Percentiles rank a stretch among this genome's conserved stretches.
phyloP scores from a whole-genome alignment of 2,329 filamentous ascomycete species.

The Epichloe sibirici region DNA sequence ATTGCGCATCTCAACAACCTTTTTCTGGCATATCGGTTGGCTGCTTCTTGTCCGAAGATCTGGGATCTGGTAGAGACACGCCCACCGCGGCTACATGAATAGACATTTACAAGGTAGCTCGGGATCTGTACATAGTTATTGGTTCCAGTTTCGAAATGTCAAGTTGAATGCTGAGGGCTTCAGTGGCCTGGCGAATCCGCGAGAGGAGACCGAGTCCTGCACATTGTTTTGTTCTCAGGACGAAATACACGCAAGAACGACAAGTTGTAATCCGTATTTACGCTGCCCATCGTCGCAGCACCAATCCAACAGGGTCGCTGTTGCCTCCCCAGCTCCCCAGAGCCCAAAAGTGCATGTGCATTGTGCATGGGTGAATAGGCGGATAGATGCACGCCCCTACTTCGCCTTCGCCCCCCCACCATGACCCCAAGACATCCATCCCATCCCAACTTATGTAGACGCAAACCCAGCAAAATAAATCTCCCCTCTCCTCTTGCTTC shows the following conservation, averaged over 20 bases:
- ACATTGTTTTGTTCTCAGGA: too few relatives aligned
- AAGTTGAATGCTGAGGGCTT: too few relatives aligned
- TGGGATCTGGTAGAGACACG: not conserved
- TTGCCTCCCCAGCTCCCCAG: not conserved
- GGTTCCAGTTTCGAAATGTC: too few relatives aligned
- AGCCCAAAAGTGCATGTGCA: not conserved
- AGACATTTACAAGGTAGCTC: not conserved
- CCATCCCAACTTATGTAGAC: constrained; percentile 1
- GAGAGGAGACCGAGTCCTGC: too few relatives aligned
- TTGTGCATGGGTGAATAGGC: not conserved
- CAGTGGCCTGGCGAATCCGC: too few relatives aligned
- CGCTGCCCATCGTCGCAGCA: not conserved
- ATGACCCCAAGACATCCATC: not conserved
- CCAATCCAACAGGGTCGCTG: not conserved
- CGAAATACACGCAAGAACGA: not conserved
- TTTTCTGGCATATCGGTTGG: not conserved
- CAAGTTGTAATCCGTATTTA: not conserved
- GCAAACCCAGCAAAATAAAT: constrained; percentile 1
- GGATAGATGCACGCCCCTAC: constrained; percentile 1
- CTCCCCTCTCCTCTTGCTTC: not conserved
- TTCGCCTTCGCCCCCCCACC: not conserved
- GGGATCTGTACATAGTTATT: too few relatives aligned
- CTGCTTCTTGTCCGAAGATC: not conserved
- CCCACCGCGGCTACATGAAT: not conserved
- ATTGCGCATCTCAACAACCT: constrained; percentile 6